Base-by-base conservation (phyloP, 2,329 filamentous ascomycete genomes). In the Coniochaeta sp. region DNA sequence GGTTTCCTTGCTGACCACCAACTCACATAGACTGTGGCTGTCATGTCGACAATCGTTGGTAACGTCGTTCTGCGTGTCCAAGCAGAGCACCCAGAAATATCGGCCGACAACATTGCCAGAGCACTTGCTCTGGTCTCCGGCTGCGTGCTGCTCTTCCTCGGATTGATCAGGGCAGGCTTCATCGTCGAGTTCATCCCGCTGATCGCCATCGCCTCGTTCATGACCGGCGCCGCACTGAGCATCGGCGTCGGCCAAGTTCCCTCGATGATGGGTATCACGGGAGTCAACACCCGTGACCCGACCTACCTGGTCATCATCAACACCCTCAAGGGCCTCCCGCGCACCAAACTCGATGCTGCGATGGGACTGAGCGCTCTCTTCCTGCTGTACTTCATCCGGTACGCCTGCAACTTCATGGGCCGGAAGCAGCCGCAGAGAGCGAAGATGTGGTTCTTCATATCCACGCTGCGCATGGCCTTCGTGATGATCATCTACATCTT, bases 401-500 rank as follows among this genome's bases (percentile, higher is more conserved):
- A 72, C 55, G 75, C 75, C 54, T 91, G 88, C 74, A 81, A 78
- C 57, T 79, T 73, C 59, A 80, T 86, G 70, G 87, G 86, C 19
- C 80, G 77, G 68, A 83, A 81, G 61, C 78, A 86, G 59, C 89
- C 90, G 0, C 70, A 76, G 6, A 78, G 77, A 55, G 81, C 81
- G 61, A 88, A 88, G 71, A 68, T 83, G 5, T 91, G 86, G 81
- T 89, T 90, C 68, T 91, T 90, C 71, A 70, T 85, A 38, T 87
- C 85, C n/a, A 92, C 90, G 0, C 77, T 93, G 7, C 83, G 90
- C 12, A 86, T 90, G 30, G 89, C 85, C 0, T 90, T 93, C 66
- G 85, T 90, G 59, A 89, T 93, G 34, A 74, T 96, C 47, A 78
- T 96, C 6, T 98, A 93, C 75, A 96, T 92, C 40, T 78, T 96